Percentiles rank a stretch among this genome's conserved stretches.
Conservation (phyloP, 2,329 filamentous ascomycete species). For the Fusarium marasasianum region DNA sequence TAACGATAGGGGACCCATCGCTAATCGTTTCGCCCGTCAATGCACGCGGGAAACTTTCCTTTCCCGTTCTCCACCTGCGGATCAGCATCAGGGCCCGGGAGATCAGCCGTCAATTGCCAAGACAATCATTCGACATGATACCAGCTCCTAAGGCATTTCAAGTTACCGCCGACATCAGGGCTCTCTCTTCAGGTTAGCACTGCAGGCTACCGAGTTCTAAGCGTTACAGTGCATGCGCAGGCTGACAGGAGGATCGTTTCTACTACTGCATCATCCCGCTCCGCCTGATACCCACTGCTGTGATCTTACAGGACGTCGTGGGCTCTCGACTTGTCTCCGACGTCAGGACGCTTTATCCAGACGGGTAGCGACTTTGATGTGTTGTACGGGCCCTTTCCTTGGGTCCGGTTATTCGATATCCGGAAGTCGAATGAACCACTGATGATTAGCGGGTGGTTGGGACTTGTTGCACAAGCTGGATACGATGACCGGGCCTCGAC, state of each 20-base stretch:
- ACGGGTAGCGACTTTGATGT: conserved; percentile 4
- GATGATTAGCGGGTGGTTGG: neutral
- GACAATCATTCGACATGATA: neutral
- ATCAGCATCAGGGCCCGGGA: neutral
- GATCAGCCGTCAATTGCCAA: conserved; percentile 8
- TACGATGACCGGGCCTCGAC: conserved; percentile 15
- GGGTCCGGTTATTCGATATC: neutral
- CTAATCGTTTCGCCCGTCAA: neutral
- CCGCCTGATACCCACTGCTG: conserved; percentile 3
- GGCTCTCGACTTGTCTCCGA: neutral
- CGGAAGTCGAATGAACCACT: neutral
- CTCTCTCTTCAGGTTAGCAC: conserved; percentile 11
- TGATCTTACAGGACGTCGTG: conserved; percentile 6
- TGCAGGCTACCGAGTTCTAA: conserved; percentile 20
- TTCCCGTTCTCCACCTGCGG: conserved; percentile 11
- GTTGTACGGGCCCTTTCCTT: conserved; percentile 3
- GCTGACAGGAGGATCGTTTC: conserved; percentile 23
- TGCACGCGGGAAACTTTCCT: conserved; percentile 17
- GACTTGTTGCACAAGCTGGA: conserved; percentile 23
- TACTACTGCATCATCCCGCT: conserved; percentile 21
- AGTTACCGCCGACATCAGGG: conserved; percentile 9
- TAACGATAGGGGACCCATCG: neutral
- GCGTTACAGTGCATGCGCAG: neutral
- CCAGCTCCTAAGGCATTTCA: neutral
- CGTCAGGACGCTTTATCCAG: neutral